A percentile compares a stretch with the other conserved stretches of the same genome.
phyloP scores from a whole-genome alignment of 441 rosid genomes.

The Pelargonium cotyledonis region DNA sequence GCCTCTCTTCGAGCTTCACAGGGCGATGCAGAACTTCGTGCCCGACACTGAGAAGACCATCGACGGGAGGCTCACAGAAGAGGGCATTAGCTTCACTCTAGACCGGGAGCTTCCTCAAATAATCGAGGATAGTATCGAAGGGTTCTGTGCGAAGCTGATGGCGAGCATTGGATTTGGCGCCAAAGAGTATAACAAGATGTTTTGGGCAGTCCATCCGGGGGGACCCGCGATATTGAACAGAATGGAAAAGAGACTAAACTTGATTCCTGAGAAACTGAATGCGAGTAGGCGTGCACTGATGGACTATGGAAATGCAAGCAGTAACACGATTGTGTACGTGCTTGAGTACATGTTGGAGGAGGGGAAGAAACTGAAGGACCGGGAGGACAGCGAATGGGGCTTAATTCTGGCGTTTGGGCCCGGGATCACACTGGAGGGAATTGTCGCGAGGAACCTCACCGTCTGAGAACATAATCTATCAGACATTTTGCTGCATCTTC shows the following conservation, averaged over 20 bases:
- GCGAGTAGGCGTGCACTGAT: slow-evolving; percentile 78
- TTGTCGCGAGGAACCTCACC: slow-evolving; percentile 82
- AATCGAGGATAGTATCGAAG: slow-evolving; percentile 77
- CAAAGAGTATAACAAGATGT: slow-evolving; percentile 59
- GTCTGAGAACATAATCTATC: slow-evolving; percentile 22
- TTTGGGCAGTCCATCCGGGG: slow-evolving; percentile 99
- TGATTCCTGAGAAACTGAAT: slow-evolving; percentile 62
- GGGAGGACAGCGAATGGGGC: slow-evolving; percentile 52
- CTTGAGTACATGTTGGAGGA: slow-evolving; percentile 87
- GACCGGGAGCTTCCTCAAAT: slow-evolving; percentile 86
- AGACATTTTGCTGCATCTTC: not conserved
- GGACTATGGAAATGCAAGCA: slow-evolving; percentile 94
- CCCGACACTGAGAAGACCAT: slow-evolving; percentile 71
- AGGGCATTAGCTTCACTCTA: slow-evolving; percentile 84
- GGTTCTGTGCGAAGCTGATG: slow-evolving; percentile 62
- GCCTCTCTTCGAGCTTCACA: slow-evolving; percentile 86
- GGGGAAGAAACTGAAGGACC: slow-evolving; percentile 33
- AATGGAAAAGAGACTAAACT: slow-evolving; percentile 62
- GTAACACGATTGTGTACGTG: slow-evolving; percentile 83
- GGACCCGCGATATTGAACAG: slow-evolving; percentile 91
- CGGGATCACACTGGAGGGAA: slow-evolving; percentile 88
- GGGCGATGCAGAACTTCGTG: slow-evolving; percentile 79
- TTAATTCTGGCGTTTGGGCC: slow-evolving; percentile 90
- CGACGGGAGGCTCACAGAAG: slow-evolving; percentile 78
- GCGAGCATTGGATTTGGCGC: slow-evolving; percentile 31